Evolutionary conservation across 352 stramenopile species (phyloP), one percentile per base, ranked within the genome.

Genomic region (Globisporangium nunn): DNA sequence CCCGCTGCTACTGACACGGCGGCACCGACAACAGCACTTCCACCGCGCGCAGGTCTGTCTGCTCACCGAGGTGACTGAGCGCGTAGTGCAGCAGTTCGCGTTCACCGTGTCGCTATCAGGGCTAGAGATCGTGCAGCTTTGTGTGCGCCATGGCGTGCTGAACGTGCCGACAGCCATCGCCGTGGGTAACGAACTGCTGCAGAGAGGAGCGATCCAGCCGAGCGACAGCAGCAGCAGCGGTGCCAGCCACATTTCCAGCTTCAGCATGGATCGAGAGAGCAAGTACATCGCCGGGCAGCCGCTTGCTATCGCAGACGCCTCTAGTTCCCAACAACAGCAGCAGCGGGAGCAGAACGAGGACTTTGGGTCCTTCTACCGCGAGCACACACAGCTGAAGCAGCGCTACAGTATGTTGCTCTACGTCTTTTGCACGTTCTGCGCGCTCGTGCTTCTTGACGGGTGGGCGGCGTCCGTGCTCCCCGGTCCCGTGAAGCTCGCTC

Each of bases 91-190:
- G 35, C 18, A 52, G 30, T 18, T 68, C 15, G 64, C 59, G 30
- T 23, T 55, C 50, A 58, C 51, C 41, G 61, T 28, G 30, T 49
- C 63, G 6, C 33, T 78, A n/a, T 65, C 61, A 6, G 74, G 71
- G 28, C 70, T 64, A 4, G 64, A 77, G 33, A 64, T 73, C 39
- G 61, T 79, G 52, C 69, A 81, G 56, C n/a, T 51, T 37, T 48
- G 74, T n/a, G 53, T 83, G 5, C 62, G 62, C 17, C 72, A 67
- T 41, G 74, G 74, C 28, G 71, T 68, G 8, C 70, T 70, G 30
- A 83, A 70, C 55, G 67, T 79, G 18, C 47, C 71, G 23, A 79
- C 74, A 17, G 69, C 69, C 5, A 55, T 81, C 2, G 55, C 56
- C 0, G 52, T 81, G 12, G 67, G 60, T 8, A 70, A 74, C 46